Evolutionary conservation across 2,329 filamentous ascomycete species (phyloP), one percentile per base, ranked within the genome.

Genomic region (Coniella vitis): DNA sequence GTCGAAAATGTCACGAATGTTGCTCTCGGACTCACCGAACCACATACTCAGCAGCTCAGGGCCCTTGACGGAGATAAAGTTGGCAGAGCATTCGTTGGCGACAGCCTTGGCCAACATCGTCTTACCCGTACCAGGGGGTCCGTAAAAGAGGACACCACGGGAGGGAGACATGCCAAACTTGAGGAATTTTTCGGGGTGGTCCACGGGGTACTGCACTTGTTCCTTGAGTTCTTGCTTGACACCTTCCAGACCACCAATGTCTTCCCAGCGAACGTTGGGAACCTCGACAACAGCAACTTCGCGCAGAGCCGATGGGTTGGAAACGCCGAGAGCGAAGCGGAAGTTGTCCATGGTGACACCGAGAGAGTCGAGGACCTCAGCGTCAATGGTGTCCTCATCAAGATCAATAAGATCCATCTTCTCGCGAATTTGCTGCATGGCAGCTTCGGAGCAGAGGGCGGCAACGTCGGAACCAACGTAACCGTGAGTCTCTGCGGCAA

Each of bases 321-420:
- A 96, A 53, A 96, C 90, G 62, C 93, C 93, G 44, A 98, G 86
- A 53, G 93, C 91, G 63, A 95, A 98, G 61, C 90, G 87, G 88
- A 98, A 98, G 81, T 98, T 98, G 71, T 98, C 93, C 89, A 97
- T 97, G 54, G 93, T 98, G 42, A 98, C 93, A 67, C 93, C 93
- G 40, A 98, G 83, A 39, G 93, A 97, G 72, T 98, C 93, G 47
- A 98, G 81, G 45, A 98, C 93, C 74, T 98, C 93, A 25, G 93
- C 93, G 62, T 98, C 93, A 55, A 98, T 98, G 54, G 93, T 98
- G 65, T 98, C 93, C 74, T 98, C 93, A 57, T 98, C 93, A 31
- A 98, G 80, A 70, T 98, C 93, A 59, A 98, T 98, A 56, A 98
- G 81, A 66, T 98, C 93, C 93, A 98, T 98, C 86, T 98, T 98